These are phyloP conservation scores for Scedosporium dehoogii DNA, from an alignment of 2,329 filamentous ascomycete species.

Conservation along the genomic window DNA sequence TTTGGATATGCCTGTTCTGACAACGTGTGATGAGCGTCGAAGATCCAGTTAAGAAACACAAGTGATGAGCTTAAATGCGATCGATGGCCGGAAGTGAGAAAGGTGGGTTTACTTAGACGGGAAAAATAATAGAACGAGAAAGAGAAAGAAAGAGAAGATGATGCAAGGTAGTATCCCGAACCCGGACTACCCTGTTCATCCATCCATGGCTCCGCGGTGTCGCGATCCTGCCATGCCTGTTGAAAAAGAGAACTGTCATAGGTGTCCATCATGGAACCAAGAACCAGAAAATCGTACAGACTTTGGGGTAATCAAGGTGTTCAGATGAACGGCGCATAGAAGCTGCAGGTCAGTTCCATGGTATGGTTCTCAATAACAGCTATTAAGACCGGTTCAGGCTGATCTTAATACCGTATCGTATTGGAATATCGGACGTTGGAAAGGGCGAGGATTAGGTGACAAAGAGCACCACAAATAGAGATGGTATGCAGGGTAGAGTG, in stretches of 20 bases:
- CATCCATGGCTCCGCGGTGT: background rate
- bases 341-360: background rate
- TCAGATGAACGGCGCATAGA: slow-evolving; percentile 1
- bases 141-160: background rate
- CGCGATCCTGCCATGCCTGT: background rate
- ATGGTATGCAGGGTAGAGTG: too few relatives aligned
- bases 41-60: background rate
- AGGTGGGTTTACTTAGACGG: background rate
- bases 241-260: background rate
- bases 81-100: background rate
- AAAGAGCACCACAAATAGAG: too few relatives aligned
- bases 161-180: slow-evolving; percentile 1
- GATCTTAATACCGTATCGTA: background rate
- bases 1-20: background rate
- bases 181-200: background rate
- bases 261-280: background rate
- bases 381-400: background rate
- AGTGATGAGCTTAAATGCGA: too few relatives aligned
- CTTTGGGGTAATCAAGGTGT: background rate
- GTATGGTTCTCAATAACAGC: background rate
- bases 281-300: slow-evolving; percentile 1
- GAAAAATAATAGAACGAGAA: background rate
- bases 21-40: background rate
- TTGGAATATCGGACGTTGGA: background rate
- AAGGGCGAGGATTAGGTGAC: too few relatives aligned